Base-by-base conservation (phyloP, 805 yeast species). In the Starmerella floris region DNA sequence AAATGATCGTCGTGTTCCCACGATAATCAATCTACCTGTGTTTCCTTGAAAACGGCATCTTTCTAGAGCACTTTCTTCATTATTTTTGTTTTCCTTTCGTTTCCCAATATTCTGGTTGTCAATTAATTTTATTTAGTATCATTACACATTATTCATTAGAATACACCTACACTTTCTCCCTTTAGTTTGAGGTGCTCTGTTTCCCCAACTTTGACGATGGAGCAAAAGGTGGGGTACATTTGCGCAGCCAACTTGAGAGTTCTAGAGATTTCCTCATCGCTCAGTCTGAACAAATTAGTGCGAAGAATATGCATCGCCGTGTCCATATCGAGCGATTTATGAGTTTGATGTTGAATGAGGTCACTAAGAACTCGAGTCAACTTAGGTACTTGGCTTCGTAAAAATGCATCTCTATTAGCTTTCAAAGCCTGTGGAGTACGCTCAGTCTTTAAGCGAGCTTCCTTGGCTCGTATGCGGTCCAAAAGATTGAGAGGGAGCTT, bases 401-500 rank as follows among this genome's bases (percentile, higher is more conserved):
- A 39, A 40, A 55, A 55, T 30, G 40, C 27, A 21, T 48, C 50
- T 22, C 48, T 39, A 22, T 31, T 26, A 15, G 36, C 30, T 21
- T 37, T 46, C 16, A 44, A 19, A 9, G 39, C 42, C 13, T 37
- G 41, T 10, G 46, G 45, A 16, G 32, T 33, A 9, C 40, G 34
- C 13, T 32, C 30, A 8, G 23, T 37, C 21, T 40, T 35, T 2
- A 48, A 35, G 2, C 41, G 48, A 2, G 54, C 54, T 40, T 60
- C 60, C 39, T 58, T 54, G 26, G 59, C 60, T 8, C 54, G 50
- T 26, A 60, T 53, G 13, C 63, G 51, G 21, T 59, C 62, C 28
- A 57, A 41, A 4, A 60, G 43, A n/a, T 21, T 30, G 9, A 41
- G 19, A 4, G 36, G 31, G 3, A 2, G 23, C 9, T 31, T 31